These are phyloP conservation scores for Cordyceps tenuipes DNA, from an alignment of 2,329 filamentous ascomycete genomes.

Conservation along the genomic window DNA sequence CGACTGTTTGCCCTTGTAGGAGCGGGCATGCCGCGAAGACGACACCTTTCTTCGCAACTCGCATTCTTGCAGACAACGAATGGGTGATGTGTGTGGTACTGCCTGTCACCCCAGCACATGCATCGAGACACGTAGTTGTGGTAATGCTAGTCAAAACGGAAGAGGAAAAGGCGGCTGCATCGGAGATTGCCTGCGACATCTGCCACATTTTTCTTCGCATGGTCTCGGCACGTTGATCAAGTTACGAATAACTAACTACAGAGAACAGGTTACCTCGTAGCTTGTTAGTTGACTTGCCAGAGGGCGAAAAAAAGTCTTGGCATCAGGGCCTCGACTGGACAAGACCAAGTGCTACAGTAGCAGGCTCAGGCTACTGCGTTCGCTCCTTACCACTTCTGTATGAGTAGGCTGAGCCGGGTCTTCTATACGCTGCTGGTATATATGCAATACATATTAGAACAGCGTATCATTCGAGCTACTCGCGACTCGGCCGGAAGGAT, in stretches of 20 bases:
- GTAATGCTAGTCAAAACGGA: not conserved
- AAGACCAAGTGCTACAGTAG: not conserved
- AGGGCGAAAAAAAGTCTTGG: not conserved
- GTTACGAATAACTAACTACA: no score
- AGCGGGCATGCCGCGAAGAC: not conserved
- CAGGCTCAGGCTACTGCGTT: not conserved
- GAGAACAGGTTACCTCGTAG: no score
- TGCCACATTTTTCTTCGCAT: not conserved
- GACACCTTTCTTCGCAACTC: not conserved
- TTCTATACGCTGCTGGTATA: not conserved
- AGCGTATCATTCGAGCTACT: no score
- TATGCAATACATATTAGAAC: no score
- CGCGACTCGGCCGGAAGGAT: not conserved
- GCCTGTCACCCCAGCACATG: not conserved
- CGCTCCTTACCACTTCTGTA: not conserved
- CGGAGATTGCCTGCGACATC: constrained; percentile 1
- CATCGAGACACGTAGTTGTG: not conserved
- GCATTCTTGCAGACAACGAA: not conserved
- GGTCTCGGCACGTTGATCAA: no score
- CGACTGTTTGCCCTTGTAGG: not conserved
- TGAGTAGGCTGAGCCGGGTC: not conserved
- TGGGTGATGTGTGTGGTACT: not conserved
- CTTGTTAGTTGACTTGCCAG: no score
- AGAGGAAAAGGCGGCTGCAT: not conserved
- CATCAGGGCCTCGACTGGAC: not conserved